Evolutionary conservation across 352 stramenopile genomes (phyloP).

Genomic region (Bremia lactucae): DNA sequence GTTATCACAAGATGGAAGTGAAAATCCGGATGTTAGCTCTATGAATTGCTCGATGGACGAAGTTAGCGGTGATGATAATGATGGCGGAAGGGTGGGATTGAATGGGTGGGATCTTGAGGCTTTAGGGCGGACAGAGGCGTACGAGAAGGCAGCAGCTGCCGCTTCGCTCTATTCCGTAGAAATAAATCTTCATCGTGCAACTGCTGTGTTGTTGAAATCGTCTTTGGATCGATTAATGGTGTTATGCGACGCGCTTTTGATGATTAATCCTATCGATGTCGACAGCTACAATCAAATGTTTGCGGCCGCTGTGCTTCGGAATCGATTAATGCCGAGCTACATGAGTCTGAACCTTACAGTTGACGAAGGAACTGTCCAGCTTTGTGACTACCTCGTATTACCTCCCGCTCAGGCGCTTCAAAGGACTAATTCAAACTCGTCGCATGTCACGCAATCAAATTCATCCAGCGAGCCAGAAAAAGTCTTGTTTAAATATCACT

Average conservation of each 20-base stretch:
- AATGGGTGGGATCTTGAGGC: constrained; percentile 75
- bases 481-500: constrained; percentile 55
- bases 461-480: constrained; percentile 7
- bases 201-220: constrained; percentile 46
- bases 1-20: constrained; percentile 56
- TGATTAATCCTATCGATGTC: constrained; percentile 83
- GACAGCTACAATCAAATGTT: constrained; percentile 72
- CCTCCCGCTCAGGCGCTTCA: constrained; percentile 5
- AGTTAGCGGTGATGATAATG: constrained; percentile 69
- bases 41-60: constrained; percentile 18
- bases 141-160: constrained; percentile 41
- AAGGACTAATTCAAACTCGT: not conserved
- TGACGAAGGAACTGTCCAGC: constrained; percentile 42
- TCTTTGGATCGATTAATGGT: constrained; percentile 75
- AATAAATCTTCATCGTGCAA: constrained; percentile 45
- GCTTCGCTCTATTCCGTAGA: constrained; percentile 52
- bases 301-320: constrained; percentile 31
- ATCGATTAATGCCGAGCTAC: constrained; percentile 57
- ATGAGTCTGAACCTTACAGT: constrained; percentile 64
- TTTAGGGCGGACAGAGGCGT: constrained; percentile 40
- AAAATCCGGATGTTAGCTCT: constrained; percentile 32
- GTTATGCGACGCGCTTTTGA: constrained; percentile 71
- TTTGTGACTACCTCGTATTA: constrained; percentile 39
- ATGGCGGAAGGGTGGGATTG: constrained; percentile 61
- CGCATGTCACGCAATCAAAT: not conserved